These are phyloP conservation scores for Cordyceps militaris DNA, from an alignment of 2,329 filamentous ascomycete genomes.

Conservation along the genomic window DNA sequence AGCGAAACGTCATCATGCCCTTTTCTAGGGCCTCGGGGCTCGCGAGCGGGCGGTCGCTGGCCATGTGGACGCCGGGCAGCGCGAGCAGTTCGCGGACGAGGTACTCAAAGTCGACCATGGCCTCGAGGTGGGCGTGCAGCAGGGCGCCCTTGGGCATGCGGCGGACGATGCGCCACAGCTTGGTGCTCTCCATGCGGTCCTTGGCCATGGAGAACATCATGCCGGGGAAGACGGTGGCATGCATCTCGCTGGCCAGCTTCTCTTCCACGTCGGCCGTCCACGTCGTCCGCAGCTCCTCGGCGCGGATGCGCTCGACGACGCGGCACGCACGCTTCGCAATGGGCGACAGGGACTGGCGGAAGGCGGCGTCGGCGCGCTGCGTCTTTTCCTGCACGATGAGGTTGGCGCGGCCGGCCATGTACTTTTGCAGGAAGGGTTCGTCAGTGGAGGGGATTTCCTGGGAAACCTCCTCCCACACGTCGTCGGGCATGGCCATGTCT, in stretches of 20 bases:
- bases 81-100: conserved; percentile 64
- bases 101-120: conserved; percentile 84
- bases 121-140: conserved; percentile 82
- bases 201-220: conserved; percentile 92
- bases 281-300: conserved; percentile 65
- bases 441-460: conserved; percentile 48
- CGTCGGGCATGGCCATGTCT: conserved; percentile 40
- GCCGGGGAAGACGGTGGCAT: conserved; percentile 67
- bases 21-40: conserved; percentile 45
- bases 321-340: conserved; percentile 69
- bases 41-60: conserved; percentile 49
- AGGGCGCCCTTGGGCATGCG: conserved; percentile 84
- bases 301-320: conserved; percentile 74
- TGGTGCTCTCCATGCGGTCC: conserved; percentile 75
- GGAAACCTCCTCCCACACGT: conserved; percentile 53
- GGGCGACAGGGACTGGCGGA: conserved; percentile 68
- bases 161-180: conserved; percentile 77
- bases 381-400: conserved; percentile 77
- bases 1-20: conserved; percentile 56
- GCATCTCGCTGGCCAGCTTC: conserved; percentile 52
- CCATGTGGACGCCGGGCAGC: conserved; percentile 68
- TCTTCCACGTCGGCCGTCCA: conserved; percentile 74
- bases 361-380: conserved; percentile 66
- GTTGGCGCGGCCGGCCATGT: conserved; percentile 65
- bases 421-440: conserved; percentile 77